Evolutionary conservation across 768 basidiomycete genomes (phyloP).

Genomic region (Agrocybe pediades): DNA sequence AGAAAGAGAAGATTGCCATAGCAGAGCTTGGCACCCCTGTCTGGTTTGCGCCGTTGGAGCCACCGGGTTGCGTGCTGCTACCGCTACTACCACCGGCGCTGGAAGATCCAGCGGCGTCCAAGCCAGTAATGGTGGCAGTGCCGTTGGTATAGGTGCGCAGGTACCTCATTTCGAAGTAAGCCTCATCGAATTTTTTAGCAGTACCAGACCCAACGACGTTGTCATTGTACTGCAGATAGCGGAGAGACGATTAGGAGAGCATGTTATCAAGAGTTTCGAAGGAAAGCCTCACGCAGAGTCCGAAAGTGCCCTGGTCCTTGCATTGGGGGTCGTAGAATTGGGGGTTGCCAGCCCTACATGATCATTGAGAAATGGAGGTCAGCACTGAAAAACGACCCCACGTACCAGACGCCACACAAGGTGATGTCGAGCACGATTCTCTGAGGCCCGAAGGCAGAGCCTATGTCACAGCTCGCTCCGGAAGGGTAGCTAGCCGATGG

Average conservation of each 20-base stretch:
- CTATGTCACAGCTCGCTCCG: conserved; percentile 38
- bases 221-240: conserved; percentile 30
- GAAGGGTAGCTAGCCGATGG: conserved; percentile 43
- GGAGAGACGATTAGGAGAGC: background rate
- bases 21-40: too few relatives aligned
- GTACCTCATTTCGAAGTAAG: conserved; percentile 60
- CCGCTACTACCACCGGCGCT: background rate
- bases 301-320: conserved; percentile 29
- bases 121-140: background rate
- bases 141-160: conserved; percentile 54
- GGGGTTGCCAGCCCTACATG: conserved; percentile 43
- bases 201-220: conserved; percentile 43
- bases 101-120: background rate
- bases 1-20: too few relatives aligned
- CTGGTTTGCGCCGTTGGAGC: too few relatives aligned
- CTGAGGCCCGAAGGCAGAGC: conserved; percentile 44
- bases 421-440: conserved; percentile 55
- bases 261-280: background rate
- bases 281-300: conserved; percentile 40
- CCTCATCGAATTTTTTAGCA: conserved; percentile 46
- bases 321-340: conserved; percentile 44
- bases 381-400: background rate
- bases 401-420: conserved; percentile 49
- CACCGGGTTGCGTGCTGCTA: too few relatives aligned
- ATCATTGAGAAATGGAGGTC: background rate